Evolutionary conservation across 345 rosid species (phyloP).

Genomic region (Hypericum androsaemum): DNA sequence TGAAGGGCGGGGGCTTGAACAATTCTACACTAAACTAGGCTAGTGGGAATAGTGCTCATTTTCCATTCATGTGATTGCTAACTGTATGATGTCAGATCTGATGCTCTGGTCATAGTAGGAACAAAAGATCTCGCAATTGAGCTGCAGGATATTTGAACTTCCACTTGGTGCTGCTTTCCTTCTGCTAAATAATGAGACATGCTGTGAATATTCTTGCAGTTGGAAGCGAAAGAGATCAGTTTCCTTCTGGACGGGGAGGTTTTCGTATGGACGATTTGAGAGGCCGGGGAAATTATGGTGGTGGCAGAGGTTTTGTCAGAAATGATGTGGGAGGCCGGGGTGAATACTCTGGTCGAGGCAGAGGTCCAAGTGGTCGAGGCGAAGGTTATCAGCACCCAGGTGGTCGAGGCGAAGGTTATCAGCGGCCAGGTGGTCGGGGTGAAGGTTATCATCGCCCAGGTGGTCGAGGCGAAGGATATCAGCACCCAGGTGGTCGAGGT

Average conservation of each 20-base stretch:
- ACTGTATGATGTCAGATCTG: no score
- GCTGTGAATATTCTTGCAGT: constrained; percentile 7
- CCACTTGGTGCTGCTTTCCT: no score
- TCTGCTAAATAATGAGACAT: no score
- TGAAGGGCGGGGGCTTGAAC: no score
- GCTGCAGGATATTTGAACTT: no score
- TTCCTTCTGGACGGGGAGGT: constrained; percentile 14
- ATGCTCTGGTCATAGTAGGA: no score
- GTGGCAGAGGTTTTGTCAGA: constrained; percentile 13
- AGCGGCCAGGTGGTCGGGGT: constrained; percentile 3
- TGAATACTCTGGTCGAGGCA: constrained; percentile 15
- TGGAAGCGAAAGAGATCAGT: constrained; percentile 20
- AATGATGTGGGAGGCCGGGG: constrained; percentile 13
- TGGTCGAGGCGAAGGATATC: constrained; percentile 19
- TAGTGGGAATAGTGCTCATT: no score
- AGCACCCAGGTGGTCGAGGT: constrained; percentile 32
- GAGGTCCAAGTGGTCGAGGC: constrained; percentile 15
- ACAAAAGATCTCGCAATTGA: no score
- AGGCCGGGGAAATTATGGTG: constrained; percentile 13
- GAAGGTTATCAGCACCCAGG: constrained; percentile 24
- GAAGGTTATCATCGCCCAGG: constrained; percentile 15
- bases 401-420: constrained; percentile 22
- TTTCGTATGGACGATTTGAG: constrained; percentile 17
- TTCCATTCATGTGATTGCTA: no score
- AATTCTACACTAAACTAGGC: no score